Evolutionary conservation across 495 filamentous ascomycete species (phyloP), one percentile per base, ranked within the genome.

Genomic region (Polyplosphaeria fusca): DNA sequence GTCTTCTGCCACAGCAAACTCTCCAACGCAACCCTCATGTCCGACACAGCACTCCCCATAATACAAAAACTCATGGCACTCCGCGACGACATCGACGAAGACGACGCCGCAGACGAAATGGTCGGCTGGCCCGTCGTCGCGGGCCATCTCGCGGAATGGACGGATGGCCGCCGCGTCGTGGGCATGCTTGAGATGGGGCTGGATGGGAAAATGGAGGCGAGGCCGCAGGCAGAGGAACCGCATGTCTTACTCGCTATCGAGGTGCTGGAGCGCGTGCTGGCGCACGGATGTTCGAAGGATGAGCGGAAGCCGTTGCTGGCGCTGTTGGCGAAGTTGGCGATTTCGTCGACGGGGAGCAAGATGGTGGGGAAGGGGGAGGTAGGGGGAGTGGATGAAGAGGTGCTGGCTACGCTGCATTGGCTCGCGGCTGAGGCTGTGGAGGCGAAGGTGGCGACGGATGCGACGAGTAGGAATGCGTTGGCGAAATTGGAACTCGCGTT

Each of bases 131-230:
- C 72, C 7, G 80, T 84, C 25, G 86, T 96, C 27, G 80, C 84
- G 24, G 86, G 83, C 2, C 90, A 93, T 72, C 70, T 98, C 1
- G 80, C 89, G 1, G 93, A 98, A 67, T 98, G 93, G 93, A 97
- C 93, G 3, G 93, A 98, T 70, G 89, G 91, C 50, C 79, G 94
- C 18, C 87, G 91, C 65, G 86, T 91, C 49, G 85, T 93, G 47
- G 80, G 84, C 1, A 56, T 50, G 5, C 47, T 52, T 11, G 40
- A 55, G 44, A 78, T 88, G 11, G 83, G 80, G 1, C 74, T 81
- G 32, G 76, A 83, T 38, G 77, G 40, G 71, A 61, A 45, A 48
- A 69, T 52, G 38, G 49, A 55, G 14, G n/a, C 12, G 30, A 27
- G 14, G 60, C 75, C 75, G 9, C 78, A 82, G 12, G 82, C 84